Evolutionary conservation across 2,329 filamentous ascomycete species (phyloP).

Genomic region (Colletotrichum sp.): DNA sequence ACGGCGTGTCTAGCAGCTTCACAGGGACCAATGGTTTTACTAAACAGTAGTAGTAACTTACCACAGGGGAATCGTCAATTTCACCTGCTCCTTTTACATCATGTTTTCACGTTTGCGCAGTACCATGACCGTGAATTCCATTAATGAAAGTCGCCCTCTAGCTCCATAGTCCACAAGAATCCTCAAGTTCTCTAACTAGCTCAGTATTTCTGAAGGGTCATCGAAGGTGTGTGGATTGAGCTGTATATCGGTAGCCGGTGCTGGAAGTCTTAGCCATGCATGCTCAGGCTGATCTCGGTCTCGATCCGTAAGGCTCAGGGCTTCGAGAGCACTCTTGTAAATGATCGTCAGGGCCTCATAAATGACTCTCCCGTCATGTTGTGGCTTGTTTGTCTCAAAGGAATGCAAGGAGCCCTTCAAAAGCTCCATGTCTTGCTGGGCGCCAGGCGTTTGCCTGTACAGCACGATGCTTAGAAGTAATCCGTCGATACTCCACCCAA

Average conservation of each 20-base stretch:
- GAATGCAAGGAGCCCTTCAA: accelerated
- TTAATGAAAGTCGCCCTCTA: too few species aligned
- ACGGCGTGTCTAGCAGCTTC: neutral
- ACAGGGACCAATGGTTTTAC: too few species aligned
- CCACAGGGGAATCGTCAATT: too few species aligned
- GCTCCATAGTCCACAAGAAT: too few species aligned
- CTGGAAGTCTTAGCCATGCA: neutral
- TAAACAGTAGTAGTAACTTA: too few species aligned
- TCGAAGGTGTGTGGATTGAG: too few species aligned
- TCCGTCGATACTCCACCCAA: neutral
- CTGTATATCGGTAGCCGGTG: accelerated
- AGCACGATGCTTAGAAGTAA: neutral
- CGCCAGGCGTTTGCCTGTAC: neutral
- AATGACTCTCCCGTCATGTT: accelerated
- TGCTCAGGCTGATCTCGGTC: accelerated
- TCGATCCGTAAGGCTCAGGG: accelerated
- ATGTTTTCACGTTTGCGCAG: too few species aligned
- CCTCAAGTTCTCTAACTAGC: too few species aligned
- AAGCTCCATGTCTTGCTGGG: neutral
- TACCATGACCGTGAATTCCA: too few species aligned
- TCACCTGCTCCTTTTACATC: too few species aligned
- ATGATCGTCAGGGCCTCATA: neutral
- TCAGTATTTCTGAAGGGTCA: too few species aligned
- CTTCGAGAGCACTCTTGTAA: neutral
- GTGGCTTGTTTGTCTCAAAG: neutral